A percentile compares a stretch with the other conserved stretches of the same genome.
Evolutionary conservation across 1,284 basidiomycete genomes (phyloP).

Genomic region (Ceratorhiza oryzae-sativae): DNA sequence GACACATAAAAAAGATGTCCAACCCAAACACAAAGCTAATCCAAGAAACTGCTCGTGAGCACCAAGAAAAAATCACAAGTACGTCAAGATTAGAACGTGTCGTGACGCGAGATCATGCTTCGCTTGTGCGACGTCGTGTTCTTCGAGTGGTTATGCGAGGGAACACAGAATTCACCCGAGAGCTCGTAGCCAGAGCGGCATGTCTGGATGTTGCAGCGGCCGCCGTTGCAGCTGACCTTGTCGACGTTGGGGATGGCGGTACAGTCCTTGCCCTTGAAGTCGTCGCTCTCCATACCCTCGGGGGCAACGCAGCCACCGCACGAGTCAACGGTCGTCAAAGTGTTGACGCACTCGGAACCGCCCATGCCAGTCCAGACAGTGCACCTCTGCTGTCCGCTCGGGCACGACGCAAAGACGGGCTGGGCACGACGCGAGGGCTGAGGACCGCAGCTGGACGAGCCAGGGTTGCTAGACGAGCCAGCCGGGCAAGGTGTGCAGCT

Average conservation of each 20-base stretch:
- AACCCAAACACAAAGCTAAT: too few species aligned
- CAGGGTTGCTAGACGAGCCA: conserved; percentile 18
- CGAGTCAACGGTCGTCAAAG: conserved; percentile 10
- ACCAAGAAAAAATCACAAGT: neutral
- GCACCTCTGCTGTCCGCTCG: neutral
- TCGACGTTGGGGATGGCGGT: conserved; percentile 17
- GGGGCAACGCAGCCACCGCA: conserved; percentile 25
- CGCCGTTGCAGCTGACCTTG: conserved; percentile 9
- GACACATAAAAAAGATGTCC: too few species aligned
- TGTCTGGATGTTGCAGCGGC: conserved; percentile 14
- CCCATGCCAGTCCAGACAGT: neutral
- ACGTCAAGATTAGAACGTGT: conserved; percentile 1
- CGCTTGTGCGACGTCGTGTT: conserved; percentile 15
- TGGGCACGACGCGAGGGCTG: conserved; percentile 26
- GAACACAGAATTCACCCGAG: conserved; percentile 1
- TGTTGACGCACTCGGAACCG: conserved; percentile 23
- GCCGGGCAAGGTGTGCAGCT: conserved; percentile 22
- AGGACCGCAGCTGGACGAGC: conserved; percentile 17
- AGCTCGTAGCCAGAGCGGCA: conserved; percentile 16
- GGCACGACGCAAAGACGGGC: conserved; percentile 18
- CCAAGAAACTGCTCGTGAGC: neutral
- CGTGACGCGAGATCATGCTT: conserved; percentile 2
- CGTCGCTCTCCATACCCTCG: neutral
- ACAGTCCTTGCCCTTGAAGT: conserved; percentile 11
- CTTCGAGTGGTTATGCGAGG: neutral